Evolutionary conservation across 257 asterid genomes (phyloP).

Genomic region (Penstemon barbatus): DNA sequence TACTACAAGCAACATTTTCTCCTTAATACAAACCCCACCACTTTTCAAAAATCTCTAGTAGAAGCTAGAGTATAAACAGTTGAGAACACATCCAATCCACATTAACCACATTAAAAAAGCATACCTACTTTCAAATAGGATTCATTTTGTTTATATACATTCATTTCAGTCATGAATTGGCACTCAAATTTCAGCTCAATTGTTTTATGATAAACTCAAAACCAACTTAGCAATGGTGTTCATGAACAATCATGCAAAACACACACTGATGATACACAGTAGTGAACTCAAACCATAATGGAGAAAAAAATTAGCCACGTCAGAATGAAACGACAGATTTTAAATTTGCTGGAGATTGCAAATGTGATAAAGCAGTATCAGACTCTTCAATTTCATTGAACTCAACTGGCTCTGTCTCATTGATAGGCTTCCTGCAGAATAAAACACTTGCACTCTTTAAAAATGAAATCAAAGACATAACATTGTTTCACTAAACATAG

Average conservation of each 20-base stretch:
- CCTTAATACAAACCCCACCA: too few species aligned
- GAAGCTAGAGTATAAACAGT: too few species aligned
- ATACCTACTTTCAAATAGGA: not conserved
- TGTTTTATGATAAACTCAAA: constrained; percentile 18
- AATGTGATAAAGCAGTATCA: constrained; percentile 55
- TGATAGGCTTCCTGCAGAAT: constrained; percentile 44
- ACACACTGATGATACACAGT: constrained; percentile 22
- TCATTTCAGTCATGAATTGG: constrained; percentile 19
- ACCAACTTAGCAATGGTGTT: constrained; percentile 19
- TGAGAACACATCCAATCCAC: too few species aligned
- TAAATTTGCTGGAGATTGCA: constrained; percentile 41
- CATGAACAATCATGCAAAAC: constrained; percentile 21
- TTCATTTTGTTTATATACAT: constrained; percentile 30
- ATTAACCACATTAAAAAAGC: too few species aligned
- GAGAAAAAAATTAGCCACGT: constrained; percentile 19
- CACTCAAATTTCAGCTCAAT: constrained; percentile 21
- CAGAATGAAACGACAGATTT: constrained; percentile 48
- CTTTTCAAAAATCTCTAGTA: too few species aligned
- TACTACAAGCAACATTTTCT: too few species aligned
- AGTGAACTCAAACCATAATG: constrained; percentile 23
- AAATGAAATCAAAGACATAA: not conserved
- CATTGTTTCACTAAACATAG: not conserved
- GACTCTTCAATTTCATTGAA: constrained; percentile 53
- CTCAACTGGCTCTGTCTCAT: constrained; percentile 35
- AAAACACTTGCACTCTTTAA: not conserved